Conservation (phyloP, 2,329 filamentous ascomycete species). For the Paecilomyces fulvus region DNA sequence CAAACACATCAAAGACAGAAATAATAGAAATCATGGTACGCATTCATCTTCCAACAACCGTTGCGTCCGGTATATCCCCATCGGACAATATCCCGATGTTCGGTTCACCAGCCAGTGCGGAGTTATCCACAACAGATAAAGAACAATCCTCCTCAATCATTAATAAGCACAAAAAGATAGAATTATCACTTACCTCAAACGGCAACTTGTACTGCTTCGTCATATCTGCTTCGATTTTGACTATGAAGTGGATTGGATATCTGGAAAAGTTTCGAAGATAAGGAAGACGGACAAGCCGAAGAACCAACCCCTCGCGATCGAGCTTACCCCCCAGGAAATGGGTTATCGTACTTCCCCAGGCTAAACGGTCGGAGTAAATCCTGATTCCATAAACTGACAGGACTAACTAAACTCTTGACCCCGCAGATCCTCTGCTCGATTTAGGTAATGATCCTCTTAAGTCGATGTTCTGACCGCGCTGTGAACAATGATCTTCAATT, state of each 20-base stretch:
- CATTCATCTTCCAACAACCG: neutral
- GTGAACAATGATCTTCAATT: neutral
- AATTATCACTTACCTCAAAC: conserved; percentile 22
- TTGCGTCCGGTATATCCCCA: neutral
- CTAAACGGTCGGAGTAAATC: neutral
- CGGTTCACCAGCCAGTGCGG: neutral
- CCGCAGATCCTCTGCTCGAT: neutral
- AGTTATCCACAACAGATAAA: neutral
- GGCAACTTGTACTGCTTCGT: conserved; percentile 27
- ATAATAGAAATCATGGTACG: neutral
- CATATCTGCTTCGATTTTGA: conserved; percentile 11
- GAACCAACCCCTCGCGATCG: neutral
- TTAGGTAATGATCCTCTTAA: neutral
- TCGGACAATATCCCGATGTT: neutral
- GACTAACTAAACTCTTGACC: neutral
- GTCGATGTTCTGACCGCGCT: neutral
- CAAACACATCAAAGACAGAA: neutral
- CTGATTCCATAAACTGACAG: neutral
- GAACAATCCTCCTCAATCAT: neutral
- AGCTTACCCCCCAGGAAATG: neutral
- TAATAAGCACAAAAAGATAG: neutral
- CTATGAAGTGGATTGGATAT: neutral
- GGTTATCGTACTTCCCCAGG: neutral
- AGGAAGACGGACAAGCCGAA: neutral
- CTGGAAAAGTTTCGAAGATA: neutral